Conservation (phyloP, 345 rosid species). For the Citrus mangshanensis region DNA sequence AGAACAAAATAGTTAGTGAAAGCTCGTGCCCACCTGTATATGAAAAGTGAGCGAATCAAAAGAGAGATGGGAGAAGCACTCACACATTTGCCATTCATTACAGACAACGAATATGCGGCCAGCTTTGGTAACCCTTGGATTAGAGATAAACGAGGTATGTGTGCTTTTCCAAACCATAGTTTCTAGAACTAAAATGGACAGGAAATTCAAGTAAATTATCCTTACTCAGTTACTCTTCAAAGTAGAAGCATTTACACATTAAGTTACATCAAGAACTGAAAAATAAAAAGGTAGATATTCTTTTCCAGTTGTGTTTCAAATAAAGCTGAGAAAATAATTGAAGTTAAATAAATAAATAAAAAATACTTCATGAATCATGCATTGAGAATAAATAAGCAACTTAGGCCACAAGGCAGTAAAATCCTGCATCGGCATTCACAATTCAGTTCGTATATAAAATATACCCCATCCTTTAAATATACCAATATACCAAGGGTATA, state of each 20-base stretch:
- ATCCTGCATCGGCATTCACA: neutral
- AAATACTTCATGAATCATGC: neutral
- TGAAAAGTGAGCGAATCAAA: neutral
- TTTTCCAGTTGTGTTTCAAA: neutral
- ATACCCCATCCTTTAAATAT: no score
- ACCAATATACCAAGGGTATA: no score
- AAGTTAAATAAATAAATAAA: no score
- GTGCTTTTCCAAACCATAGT: constrained; percentile 55
- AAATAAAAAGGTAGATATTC: neutral
- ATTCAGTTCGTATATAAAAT: no score
- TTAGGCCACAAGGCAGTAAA: neutral
- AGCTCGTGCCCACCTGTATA: neutral
- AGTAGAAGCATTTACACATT: neutral
- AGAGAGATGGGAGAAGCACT: constrained; percentile 10
- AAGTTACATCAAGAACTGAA: no score
- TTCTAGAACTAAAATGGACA: constrained; percentile 40
- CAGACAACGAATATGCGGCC: constrained; percentile 42
- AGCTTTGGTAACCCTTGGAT: constrained; percentile 44
- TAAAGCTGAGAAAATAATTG: neutral
- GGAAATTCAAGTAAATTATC: neutral
- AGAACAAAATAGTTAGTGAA: no score
- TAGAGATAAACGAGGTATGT: constrained; percentile 50
- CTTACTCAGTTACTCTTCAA: neutral
- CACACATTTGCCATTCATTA: constrained; percentile 50
- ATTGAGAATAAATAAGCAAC: neutral